Percentiles rank a stretch among this genome's conserved stretches.
These are phyloP conservation scores for Blastobotrys capitulatus DNA, from an alignment of 1,139 yeast species.

Conservation along the genomic window DNA sequence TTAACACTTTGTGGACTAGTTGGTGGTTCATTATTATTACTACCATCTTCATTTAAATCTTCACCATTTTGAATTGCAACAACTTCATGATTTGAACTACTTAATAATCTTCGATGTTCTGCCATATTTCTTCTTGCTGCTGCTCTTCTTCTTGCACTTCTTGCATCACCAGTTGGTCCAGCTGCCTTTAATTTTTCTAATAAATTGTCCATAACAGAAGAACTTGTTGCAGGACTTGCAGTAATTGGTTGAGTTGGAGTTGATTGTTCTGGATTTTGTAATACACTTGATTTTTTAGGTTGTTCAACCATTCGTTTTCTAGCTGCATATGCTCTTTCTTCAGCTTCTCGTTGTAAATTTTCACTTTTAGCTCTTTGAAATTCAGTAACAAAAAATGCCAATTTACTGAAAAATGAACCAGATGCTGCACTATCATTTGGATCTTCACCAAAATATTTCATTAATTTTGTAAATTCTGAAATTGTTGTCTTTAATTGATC, in stretches of 20 bases:
- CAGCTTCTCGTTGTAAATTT: conserved; percentile 75
- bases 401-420: conserved; percentile 64
- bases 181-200: conserved; percentile 69
- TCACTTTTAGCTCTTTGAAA: conserved; percentile 74
- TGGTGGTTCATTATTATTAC: too few relatives aligned
- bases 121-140: conserved; percentile 48
- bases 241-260: conserved; percentile 10
- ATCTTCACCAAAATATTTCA: conserved; percentile 84
- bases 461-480: conserved; percentile 50
- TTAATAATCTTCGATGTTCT: conserved; percentile 21
- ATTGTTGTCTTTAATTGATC: conserved; percentile 52
- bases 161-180: conserved; percentile 66
- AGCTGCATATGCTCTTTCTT: conserved; percentile 66
- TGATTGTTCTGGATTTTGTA: conserved; percentile 22
- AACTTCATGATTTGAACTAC: conserved; percentile 12
- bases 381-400: conserved; percentile 65
- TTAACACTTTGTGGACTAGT: not conserved
- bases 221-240: conserved; percentile 14
- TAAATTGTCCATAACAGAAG: conserved; percentile 63
- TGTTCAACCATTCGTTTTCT: conserved; percentile 60
- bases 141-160: conserved; percentile 79
- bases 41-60: not conserved
- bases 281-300: conserved; percentile 28
- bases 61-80: conserved; percentile 3
- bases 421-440: conserved; percentile 55